phyloP scores from a whole-genome alignment of 2,329 filamentous ascomycete species.

The Teratosphaeria nubilosa region DNA sequence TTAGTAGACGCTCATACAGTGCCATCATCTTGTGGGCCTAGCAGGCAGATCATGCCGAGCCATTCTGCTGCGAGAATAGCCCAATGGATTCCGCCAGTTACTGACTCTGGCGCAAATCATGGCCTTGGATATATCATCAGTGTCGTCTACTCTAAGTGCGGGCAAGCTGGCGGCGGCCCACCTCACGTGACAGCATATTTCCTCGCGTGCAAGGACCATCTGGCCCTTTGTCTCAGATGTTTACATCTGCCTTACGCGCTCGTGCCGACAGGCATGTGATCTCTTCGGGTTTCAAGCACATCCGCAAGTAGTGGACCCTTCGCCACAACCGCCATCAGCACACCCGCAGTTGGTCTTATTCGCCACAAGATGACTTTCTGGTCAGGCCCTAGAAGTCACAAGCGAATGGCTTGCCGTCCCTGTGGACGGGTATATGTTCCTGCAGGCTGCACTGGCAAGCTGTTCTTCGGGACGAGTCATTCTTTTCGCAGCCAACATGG shows the following conservation, averaged over 20 bases:
- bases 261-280: not conserved
- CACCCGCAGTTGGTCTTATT: not conserved
- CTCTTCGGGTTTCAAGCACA: not conserved
- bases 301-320: not conserved
- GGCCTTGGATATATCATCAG: not conserved
- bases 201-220: not conserved
- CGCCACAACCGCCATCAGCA: not conserved
- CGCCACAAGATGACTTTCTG: not conserved
- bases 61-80: slow-evolving; percentile 9
- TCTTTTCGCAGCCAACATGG: not conserved
- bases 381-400: not conserved
- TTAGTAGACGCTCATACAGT: slow-evolving; percentile 6
- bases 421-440: not conserved
- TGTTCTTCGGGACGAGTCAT: not conserved
- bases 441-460: not conserved
- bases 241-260: not conserved
- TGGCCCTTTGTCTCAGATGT: not conserved
- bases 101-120: not conserved
- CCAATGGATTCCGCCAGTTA: not conserved
- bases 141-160: not conserved
- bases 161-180: not conserved
- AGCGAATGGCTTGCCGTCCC: not conserved
- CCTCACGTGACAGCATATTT: not conserved
- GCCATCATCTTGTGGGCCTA: slow-evolving; percentile 13
- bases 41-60: slow-evolving; percentile 19